Evolutionary conservation across 192 early-diverging fungal species (phyloP).

Genomic region (Mortierella alpina): DNA sequence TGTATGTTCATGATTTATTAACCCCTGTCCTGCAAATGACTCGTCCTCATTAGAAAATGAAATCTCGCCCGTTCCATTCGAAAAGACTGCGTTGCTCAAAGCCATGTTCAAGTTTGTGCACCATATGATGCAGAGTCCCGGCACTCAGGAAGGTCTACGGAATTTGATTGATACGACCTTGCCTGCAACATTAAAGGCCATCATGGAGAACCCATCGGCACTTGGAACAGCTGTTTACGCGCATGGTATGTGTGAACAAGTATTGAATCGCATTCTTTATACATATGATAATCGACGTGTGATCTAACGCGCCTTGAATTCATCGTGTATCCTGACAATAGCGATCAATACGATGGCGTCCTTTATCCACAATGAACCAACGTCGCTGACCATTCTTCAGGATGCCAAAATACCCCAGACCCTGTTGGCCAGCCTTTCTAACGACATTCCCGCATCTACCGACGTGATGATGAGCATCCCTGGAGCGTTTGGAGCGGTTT

Average conservation of each 20-base stretch:
- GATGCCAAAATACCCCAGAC: conserved; percentile 88
- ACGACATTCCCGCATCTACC: conserved; percentile 81
- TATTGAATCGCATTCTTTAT: not conserved
- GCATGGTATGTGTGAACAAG: conserved; percentile 60
- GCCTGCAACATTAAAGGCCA: conserved; percentile 76
- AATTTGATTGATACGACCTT: conserved; percentile 93
- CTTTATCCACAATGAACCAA: conserved; percentile 98
- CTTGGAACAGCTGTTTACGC: conserved; percentile 90
- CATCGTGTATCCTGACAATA: conserved; percentile 60
- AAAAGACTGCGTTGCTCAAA: conserved; percentile 82
- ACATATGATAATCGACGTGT: too few relatives aligned
- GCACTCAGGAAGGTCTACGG: conserved; percentile 88
- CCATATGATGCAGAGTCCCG: conserved; percentile 93
- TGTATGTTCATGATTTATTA: not conserved
- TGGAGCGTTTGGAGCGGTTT: conserved; percentile 95
- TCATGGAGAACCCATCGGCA: conserved; percentile 77
- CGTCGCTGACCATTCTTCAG: conserved; percentile 93
- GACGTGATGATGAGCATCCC: conserved; percentile 86
- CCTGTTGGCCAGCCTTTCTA: conserved; percentile 73
- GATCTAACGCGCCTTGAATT: not conserved
- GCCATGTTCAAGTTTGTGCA: conserved; percentile 91
- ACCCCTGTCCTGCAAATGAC: too few relatives aligned
- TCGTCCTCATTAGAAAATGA: not conserved
- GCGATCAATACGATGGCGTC: conserved; percentile 94
- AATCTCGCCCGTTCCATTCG: conserved; percentile 68